A percentile compares a stretch with the other conserved stretches of the same genome.
These are phyloP conservation scores for Komagataella kurtzmanii DNA, from an alignment of 805 yeast species.

Conservation along the genomic window DNA sequence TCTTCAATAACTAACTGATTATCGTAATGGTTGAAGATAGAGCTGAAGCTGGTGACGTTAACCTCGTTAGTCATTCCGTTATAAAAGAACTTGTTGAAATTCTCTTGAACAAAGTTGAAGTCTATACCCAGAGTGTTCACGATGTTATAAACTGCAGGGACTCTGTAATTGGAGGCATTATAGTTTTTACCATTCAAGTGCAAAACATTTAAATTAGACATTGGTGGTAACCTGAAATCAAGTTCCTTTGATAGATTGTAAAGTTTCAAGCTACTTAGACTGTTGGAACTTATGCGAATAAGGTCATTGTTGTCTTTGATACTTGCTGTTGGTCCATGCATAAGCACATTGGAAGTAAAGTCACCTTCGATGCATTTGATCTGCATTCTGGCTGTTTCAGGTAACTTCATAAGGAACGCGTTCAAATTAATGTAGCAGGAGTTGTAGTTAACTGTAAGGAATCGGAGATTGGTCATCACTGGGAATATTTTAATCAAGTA, in stretches of 20 bases:
- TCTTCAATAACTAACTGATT: not conserved
- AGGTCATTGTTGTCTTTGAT: slow-evolving; percentile 2
- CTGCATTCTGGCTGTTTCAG: not conserved
- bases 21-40: slow-evolving; percentile 4
- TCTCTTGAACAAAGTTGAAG: slow-evolving; percentile 8
- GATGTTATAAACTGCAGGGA: slow-evolving; percentile 7
- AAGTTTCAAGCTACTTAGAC: not conserved
- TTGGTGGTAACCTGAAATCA: slow-evolving; percentile 5
- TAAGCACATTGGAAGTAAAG: not conserved
- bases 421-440: slow-evolving; percentile 9
- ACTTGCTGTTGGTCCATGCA: not conserved
- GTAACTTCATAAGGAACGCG: slow-evolving; percentile 3
- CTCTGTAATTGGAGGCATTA: not conserved
- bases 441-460: slow-evolving; percentile 8
- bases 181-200: not conserved
- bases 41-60: slow-evolving; percentile 2
- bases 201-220: not conserved
- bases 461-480: slow-evolving; percentile 6
- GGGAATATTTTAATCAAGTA: slow-evolving; percentile 6
- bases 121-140: slow-evolving; percentile 7
- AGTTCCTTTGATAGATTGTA: slow-evolving; percentile 1
- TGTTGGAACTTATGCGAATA: not conserved
- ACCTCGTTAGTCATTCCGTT: slow-evolving; percentile 7
- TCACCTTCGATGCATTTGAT: slow-evolving; percentile 8
- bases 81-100: slow-evolving; percentile 8